Evolutionary conservation across 2,329 filamentous ascomycete genomes (phyloP).

Genomic region (Epichloe coenophiala): DNA sequence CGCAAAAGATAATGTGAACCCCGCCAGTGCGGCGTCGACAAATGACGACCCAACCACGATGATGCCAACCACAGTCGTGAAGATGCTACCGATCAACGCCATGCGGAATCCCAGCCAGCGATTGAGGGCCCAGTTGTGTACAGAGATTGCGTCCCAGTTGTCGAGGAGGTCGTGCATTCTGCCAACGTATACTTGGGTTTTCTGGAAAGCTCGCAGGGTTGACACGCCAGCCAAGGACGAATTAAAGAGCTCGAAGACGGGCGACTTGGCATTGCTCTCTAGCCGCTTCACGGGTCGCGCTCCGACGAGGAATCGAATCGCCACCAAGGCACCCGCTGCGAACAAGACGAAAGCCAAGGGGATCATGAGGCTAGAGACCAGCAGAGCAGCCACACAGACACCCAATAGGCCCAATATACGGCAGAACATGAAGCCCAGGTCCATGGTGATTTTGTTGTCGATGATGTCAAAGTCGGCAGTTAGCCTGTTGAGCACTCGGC

Average conservation of each 20-base stretch:
- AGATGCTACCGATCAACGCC: slow-evolving; percentile 53
- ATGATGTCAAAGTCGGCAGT: slow-evolving; percentile 65
- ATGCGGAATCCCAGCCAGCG: slow-evolving; percentile 67
- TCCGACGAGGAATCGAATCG: slow-evolving; percentile 50
- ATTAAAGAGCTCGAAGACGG: slow-evolving; percentile 69
- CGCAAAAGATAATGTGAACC: slow-evolving; percentile 58
- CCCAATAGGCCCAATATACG: slow-evolving; percentile 49
- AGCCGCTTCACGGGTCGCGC: slow-evolving; percentile 65
- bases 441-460: slow-evolving; percentile 52
- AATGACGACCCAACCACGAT: slow-evolving; percentile 47
- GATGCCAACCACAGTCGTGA: slow-evolving; percentile 50
- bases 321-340: slow-evolving; percentile 41
- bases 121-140: slow-evolving; percentile 59
- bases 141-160: slow-evolving; percentile 49
- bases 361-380: slow-evolving; percentile 56
- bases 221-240: slow-evolving; percentile 58
- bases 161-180: slow-evolving; percentile 61
- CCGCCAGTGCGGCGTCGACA: slow-evolving; percentile 58
- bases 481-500: slow-evolving; percentile 65
- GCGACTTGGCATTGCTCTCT: slow-evolving; percentile 64
- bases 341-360: slow-evolving; percentile 47
- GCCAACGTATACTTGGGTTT: slow-evolving; percentile 50
- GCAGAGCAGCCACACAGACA: slow-evolving; percentile 51
- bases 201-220: slow-evolving; percentile 65
- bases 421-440: slow-evolving; percentile 46